Evolutionary conservation across 2,329 filamentous ascomycete genomes (phyloP), one percentile per base, ranked within the genome.

Genomic region (Fusarium oxysporum): DNA sequence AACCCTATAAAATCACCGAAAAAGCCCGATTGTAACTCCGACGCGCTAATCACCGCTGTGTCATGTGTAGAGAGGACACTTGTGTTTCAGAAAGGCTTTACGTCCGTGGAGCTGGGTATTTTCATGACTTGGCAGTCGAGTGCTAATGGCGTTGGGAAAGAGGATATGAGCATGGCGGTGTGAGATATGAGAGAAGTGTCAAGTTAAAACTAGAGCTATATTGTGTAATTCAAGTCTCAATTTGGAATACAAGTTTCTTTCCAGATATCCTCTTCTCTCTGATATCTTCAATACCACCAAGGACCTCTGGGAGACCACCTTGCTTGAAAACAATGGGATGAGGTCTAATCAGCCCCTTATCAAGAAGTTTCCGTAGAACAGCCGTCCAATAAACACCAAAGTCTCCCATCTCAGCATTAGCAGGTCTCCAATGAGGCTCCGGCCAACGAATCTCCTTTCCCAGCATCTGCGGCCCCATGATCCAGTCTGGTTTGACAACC

Each of bases 291-390:
- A 48, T 48, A 3, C 45, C 45, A 11, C 10, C 4, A 32, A 50
- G 47, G 3, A 33, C 47, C 16, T 50, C 30, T 0, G 28, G 0
- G 0, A 50, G 47, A 0, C 47, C 47, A 1, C 47, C 47, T 0
- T 33, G 30, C 1, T 50, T 50, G 0, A 50, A 21, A 1, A 50
- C 16, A 1, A 50, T 50, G 0, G 21, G 47, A 23, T 50, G 47
- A 1, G 47, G 47, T 23, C 45, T n/a, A 1, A 47, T 47, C 25
- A 47, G 6, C 3, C 19, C 25, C 6, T n/a, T 30, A 30, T 47
- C 43, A 4, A 45, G 12, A 0, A 45, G 10, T 12, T 13, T 21
- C 17, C 44, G 12, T 47, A 47, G 14, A 17, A 50, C 30, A 12
- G 30, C 30, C 30, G 47, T 50, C 47, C 47, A 50, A 5, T 50